Evolutionary conservation across 2,329 filamentous ascomycete species (phyloP).

Genomic region (Madurella mycetomatis): DNA sequence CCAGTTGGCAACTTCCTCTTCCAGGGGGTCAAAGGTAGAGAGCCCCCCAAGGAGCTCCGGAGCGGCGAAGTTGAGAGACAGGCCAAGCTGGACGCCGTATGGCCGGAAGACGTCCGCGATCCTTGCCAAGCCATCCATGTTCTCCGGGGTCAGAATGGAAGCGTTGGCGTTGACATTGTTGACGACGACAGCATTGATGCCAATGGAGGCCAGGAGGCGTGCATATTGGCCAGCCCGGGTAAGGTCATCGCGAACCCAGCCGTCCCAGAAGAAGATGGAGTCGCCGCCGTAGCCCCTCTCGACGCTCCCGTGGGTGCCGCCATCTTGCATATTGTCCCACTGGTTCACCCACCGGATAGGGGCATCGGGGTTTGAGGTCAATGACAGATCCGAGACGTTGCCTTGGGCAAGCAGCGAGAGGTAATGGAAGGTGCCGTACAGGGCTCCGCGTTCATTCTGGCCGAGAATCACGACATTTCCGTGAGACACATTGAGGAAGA

Average conservation of each 20-base stretch:
- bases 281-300: conserved; percentile 64
- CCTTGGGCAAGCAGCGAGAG: conserved; percentile 60
- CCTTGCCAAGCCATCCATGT: conserved; percentile 56
- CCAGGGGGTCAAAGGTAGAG: conserved; percentile 61
- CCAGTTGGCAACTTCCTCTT: conserved; percentile 55
- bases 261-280: conserved; percentile 64
- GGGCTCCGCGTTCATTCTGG: conserved; percentile 60
- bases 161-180: conserved; percentile 71
- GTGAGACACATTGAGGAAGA: conserved; percentile 50
- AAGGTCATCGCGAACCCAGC: conserved; percentile 52
- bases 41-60: conserved; percentile 54
- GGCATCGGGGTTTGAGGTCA: conserved; percentile 52
- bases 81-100: conserved; percentile 60
- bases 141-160: conserved; percentile 49
- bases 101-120: conserved; percentile 64
- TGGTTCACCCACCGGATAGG: conserved; percentile 67
- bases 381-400: conserved; percentile 45
- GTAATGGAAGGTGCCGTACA: conserved; percentile 68
- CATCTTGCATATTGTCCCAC: conserved; percentile 60
- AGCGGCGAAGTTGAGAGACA: conserved; percentile 66
- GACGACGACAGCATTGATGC: conserved; percentile 62
- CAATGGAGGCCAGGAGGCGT: conserved; percentile 61
- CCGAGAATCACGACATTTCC: conserved; percentile 54
- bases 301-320: conserved; percentile 50
- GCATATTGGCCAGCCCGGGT: conserved; percentile 59